Base-by-base conservation (phyloP, 345 rosid species). In the Eucalyptus sp. region DNA sequence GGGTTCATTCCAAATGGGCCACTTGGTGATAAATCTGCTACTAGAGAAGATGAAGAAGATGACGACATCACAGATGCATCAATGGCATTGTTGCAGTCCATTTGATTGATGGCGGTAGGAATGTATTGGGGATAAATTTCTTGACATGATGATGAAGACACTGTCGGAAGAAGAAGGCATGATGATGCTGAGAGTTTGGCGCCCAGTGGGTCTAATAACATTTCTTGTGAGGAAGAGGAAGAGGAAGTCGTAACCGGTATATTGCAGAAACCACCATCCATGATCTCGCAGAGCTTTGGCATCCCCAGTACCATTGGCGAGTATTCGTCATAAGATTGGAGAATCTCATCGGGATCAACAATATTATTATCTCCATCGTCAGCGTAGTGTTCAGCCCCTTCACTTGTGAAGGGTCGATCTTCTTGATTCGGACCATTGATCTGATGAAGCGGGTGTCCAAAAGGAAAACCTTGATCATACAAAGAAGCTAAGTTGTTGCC, bases 231-330 rank as follows among this genome's bases (percentile, higher is more conserved):
- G 87, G 89, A 62, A 48, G 91, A 89, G 54, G 97, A 88, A 88
- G 87, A 33, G 51, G 88, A 90, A 44, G 84, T 62, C n/a, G 87
- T 91, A 88, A 29, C 92, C 94, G 84, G 84, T 76, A 76, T 20
- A 43, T 76, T 76, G 84, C 48, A 76, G 84, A 76, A 76, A 76
- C 29, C 8, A 22, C 84, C 16, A 12, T 76, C 84, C 8, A 76
- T 76, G 48, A 91, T 94, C 88, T 95, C 96, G 46, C 93, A 93
- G 27, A 92, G 91, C 90, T 93, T 94, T 4, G 96, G 93, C 93
- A 95, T 91, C 50, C 93, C 87, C 31, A 94, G 90, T 37, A 88
- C 89, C 87, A 86, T 86, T 0, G 54, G 29, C 15, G 90, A 58
- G 41, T 76, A 76, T 41, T 76, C 84, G 8, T 22, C 46, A 51